Conservation (phyloP, 331 rosid species). For the Acacia pycnantha region DNA sequence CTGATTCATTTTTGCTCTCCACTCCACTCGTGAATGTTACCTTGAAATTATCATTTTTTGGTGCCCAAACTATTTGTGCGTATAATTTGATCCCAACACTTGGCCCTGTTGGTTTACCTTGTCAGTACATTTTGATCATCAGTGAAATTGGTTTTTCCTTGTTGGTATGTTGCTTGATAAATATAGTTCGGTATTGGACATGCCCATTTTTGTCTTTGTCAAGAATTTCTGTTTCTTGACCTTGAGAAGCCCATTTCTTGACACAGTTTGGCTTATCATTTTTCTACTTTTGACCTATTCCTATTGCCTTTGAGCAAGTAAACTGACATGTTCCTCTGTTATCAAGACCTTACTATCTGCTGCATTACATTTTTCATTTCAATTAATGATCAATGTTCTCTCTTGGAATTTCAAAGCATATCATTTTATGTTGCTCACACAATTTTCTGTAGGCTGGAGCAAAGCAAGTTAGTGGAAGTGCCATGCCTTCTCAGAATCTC, state of each 20-base stretch:
- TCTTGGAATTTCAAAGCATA: background rate
- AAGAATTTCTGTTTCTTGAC: background rate
- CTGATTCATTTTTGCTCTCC: background rate
- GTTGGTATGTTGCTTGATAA: background rate
- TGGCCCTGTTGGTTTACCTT: conserved; percentile 12
- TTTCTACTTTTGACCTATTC: background rate
- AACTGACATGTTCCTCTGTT: background rate
- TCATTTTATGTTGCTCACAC: background rate
- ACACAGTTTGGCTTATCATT: background rate
- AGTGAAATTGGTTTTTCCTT: background rate
- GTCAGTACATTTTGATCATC: background rate
- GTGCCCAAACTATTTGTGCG: background rate
- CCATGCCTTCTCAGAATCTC: conserved; percentile 43
- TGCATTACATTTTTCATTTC: background rate
- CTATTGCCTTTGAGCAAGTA: background rate
- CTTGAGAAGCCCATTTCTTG: conserved; percentile 2
- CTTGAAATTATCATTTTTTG: background rate
- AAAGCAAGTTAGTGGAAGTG: conserved; percentile 48
- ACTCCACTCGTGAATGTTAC: background rate
- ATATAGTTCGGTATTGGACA: background rate
- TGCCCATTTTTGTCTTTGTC: background rate
- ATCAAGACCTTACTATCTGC: background rate
- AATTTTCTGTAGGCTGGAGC: conserved; percentile 62
- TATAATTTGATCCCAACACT: conserved; percentile 11
- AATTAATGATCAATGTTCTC: background rate